Evolutionary conservation across 202 grass and related monocot genomes (phyloP), one percentile per base, ranked within the genome.

Genomic region (Hordeum pubiflorum): DNA sequence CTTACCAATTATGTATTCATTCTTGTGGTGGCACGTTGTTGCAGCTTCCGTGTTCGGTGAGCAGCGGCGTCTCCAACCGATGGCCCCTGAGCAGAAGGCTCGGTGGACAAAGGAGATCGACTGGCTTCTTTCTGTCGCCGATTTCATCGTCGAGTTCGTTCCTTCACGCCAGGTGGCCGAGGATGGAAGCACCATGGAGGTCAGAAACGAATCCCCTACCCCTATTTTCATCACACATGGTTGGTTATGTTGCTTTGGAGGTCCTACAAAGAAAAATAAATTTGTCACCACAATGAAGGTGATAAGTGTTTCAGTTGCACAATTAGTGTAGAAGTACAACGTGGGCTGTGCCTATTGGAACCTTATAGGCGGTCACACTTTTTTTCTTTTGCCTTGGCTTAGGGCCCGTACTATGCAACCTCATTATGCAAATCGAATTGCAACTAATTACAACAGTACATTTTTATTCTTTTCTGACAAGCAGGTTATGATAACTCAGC

Each of bases 11-110:
- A 8, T 17, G 59, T 9, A 0, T 46, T 56, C 31, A 24, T 33
- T 22, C 68, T 32, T 33, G 11, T 33, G 29, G 4, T 63, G 55
- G n/a, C 33, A 79, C 10, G n/a, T 73, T 86, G 33, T 80, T 86
- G 33, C 82, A 97, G 94, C 94, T 88, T 97, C 94, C 36, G 92
- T 94, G 39, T 97, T 94, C 38, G 94, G 94, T 24, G 92, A 97
- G 82, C 92, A 93, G 70, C 76, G 88, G 27, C 90, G 92, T 26
- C 84, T 97, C 58, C 92, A 94, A 55, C 94, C 94, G 46, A 97
- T 97, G 94, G 78, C 88, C 31, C 68, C 69, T 8, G 88, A 97
- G 18, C 93, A 75, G 72, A 91, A 91, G 75, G 73, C 86, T 14
- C 88, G 88, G 43, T 97, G 92, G 94, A 82, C 43, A 63, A 97